Conservation (phyloP, 257 asterid genomes). For the Gentiana dahurica region DNA sequence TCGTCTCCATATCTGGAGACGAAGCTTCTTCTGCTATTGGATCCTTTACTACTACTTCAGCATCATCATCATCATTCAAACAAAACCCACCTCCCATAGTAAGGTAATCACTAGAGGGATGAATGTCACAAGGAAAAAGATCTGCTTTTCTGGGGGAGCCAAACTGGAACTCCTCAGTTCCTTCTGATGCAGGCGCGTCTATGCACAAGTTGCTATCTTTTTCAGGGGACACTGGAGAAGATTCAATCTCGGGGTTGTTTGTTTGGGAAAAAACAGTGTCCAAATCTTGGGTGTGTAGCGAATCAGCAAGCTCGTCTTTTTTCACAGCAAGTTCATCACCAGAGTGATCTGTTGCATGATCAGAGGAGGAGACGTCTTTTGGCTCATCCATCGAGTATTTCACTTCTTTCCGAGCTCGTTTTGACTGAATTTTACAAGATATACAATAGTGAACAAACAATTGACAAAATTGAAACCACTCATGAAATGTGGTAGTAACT, state of each 20-base stretch:
- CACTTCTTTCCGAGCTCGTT: conserved; percentile 48
- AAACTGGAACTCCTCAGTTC: conserved; percentile 4
- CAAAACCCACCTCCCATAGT: conserved; percentile 83
- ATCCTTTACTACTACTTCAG: conserved; percentile 1
- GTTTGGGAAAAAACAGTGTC: conserved; percentile 12
- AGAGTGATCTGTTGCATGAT: conserved; percentile 20
- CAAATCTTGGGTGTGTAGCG: conserved; percentile 9
- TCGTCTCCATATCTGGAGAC: conserved; percentile 9
- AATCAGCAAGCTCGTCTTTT: conserved; percentile 19
- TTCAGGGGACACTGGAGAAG: conserved; percentile 4
- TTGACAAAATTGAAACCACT: too few species aligned
- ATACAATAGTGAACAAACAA: too few species aligned
- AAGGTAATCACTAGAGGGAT: conserved; percentile 37
- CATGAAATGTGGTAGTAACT: too few species aligned
- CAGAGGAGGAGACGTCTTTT: conserved; percentile 12
- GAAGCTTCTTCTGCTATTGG: conserved; percentile 15
- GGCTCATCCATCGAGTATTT: conserved; percentile 32
- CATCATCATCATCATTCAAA: conserved; percentile 41
- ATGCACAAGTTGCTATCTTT: conserved; percentile 6
- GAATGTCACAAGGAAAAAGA: conserved; percentile 18
- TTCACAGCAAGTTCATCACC: conserved; percentile 8
- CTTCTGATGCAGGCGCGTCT: conserved; percentile 21
- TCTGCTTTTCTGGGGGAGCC: conserved; percentile 7
- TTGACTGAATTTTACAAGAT: conserved; percentile 44
- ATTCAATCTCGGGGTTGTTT: conserved; percentile 7